phyloP scores from a whole-genome alignment of 75 land plant species.

The Pinus albicaulis region DNA sequence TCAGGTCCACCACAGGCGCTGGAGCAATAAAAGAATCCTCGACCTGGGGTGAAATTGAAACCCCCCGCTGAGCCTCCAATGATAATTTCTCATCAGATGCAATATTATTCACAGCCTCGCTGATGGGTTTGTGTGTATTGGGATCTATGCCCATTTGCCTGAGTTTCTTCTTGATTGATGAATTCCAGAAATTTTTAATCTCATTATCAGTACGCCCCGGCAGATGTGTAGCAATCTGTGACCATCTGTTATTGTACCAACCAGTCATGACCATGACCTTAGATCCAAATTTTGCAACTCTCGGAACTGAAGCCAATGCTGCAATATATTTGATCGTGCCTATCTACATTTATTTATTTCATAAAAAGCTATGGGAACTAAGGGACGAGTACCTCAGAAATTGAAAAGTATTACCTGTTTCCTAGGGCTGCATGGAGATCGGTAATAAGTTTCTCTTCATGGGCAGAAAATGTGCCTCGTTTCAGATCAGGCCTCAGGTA shows the following conservation, averaged over 20 bases:
- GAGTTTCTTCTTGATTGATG: conserved; percentile 69
- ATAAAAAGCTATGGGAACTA: not conserved
- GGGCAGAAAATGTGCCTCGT: conserved; percentile 12
- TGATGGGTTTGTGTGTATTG: conserved; percentile 46
- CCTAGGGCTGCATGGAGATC: conserved; percentile 26
- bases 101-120: conserved; percentile 19
- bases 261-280: not conserved
- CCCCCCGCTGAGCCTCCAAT: not conserved
- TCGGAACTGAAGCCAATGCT: not conserved
- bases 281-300: not conserved
- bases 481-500: conserved; percentile 29
- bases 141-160: conserved; percentile 66
- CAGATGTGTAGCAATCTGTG: conserved; percentile 60
- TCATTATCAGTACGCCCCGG: conserved; percentile 64
- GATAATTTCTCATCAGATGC: conserved; percentile 9
- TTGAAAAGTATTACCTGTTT: conserved; percentile 15
- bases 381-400: not conserved
- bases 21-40: not conserved
- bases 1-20: not conserved
- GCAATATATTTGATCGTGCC: not conserved
- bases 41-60: not conserved
- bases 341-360: too few species aligned
- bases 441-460: conserved; percentile 27
- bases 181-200: conserved; percentile 68
- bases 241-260: conserved; percentile 38